Base-by-base conservation (phyloP, 208 protist species). In the Trypanosoma congolense region DNA sequence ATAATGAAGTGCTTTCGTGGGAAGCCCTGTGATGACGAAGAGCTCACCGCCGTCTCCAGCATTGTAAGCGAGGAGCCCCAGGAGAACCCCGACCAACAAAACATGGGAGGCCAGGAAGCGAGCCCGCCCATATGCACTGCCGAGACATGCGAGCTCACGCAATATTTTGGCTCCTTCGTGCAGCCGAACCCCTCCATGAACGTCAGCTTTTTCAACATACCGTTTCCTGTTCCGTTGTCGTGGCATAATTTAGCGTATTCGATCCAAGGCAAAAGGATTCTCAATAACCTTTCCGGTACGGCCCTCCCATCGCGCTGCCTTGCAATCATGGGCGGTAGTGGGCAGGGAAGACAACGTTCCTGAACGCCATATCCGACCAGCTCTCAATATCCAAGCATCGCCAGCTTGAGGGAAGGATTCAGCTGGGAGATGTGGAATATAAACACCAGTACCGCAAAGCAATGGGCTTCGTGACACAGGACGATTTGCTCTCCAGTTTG, bases 341-440 rank as follows among this genome's bases (percentile, higher is more conserved):
- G 87, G 81, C 87, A 28, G 87, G 87, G 49, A 95, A 95, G 69
- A 91, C 87, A 43, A 93, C 86, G 10, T 87, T 93, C 64, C 70
- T 95, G 28, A 90, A 90, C 58, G 82, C 83, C 30, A 68, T 93
- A 29, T 79, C 70, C 45, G 81, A 90, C 41, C 74, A 77, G 12
- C 76, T 93, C 5, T 61, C 73, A 35, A 56, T 56, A 1, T 57
- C 50, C 30, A 43, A 57, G 25, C 53, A 66, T n/a, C 49, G 73
- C 18, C 74, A 74, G 53, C 48, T 91, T 33, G 54, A 49, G 14
- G 83, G 83, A 21, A 65, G 61, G 18, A 61, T 68, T 36, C 78
- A 87, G 72, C 72, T 91, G 12, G 83, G 83, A 21, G 83, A 88
- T 22, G 63, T 75, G 28, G 68, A 73, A 55, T 83, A 70, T 56